phyloP scores from a whole-genome alignment of 2,329 filamentous ascomycete species.

The Aspergillus fumigatus region DNA sequence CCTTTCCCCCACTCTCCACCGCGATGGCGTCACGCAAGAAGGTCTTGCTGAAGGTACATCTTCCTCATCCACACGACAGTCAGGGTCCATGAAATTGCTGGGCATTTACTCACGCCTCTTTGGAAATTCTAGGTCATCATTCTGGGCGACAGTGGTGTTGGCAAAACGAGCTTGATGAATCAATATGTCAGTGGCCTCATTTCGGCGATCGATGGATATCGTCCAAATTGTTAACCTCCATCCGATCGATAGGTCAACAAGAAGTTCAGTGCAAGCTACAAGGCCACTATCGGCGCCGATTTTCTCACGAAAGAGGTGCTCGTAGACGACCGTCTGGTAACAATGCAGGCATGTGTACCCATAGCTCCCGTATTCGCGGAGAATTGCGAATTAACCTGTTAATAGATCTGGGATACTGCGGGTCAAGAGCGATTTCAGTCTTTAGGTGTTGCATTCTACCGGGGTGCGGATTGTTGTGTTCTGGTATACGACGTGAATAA shows the following conservation, averaged over 20 bases:
- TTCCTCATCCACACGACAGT: constrained; percentile 3
- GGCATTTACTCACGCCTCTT: constrained; percentile 6
- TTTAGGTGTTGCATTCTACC: constrained; percentile 93
- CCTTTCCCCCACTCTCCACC: constrained; percentile 5
- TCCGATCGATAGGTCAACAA: constrained; percentile 78
- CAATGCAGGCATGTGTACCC: constrained; percentile 73
- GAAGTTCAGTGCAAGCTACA: constrained; percentile 99
- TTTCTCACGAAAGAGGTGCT: constrained; percentile 97
- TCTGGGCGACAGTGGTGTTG: constrained; percentile 95
- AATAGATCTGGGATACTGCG: constrained; percentile 92
- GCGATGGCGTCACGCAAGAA: constrained; percentile 79
- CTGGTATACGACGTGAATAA: constrained; percentile 99
- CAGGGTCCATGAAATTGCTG: background rate
- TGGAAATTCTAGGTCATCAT: constrained; percentile 75
- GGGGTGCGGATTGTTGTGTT: constrained; percentile 95
- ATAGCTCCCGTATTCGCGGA: background rate
- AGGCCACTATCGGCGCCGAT: constrained; percentile 97
- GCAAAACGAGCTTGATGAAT: constrained; percentile 99
- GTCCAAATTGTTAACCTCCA: constrained; percentile 12
- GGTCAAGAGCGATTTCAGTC: constrained; percentile 98
- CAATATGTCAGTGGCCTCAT: constrained; percentile 78
- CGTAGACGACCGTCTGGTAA: constrained; percentile 94
- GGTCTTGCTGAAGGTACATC: constrained; percentile 76
- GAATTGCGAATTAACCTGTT: constrained; percentile 4
- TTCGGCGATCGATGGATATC: background rate